Evolutionary conservation across 2,329 filamentous ascomycete species (phyloP).

Genomic region (Incumbomyces delicatus): DNA sequence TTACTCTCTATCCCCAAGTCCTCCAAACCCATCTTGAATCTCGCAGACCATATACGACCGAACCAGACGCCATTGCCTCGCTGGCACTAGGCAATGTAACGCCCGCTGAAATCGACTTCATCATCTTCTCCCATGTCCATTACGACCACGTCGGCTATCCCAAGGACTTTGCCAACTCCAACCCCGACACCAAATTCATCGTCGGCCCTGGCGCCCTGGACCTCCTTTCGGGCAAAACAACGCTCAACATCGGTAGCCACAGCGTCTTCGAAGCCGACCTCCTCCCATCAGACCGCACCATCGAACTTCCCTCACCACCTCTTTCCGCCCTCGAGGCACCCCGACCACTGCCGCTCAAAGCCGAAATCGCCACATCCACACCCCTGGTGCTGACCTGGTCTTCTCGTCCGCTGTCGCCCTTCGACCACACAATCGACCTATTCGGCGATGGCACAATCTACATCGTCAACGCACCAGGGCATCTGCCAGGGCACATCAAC

Average conservation of each 20-base stretch:
- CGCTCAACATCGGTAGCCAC: slow-evolving; percentile 18
- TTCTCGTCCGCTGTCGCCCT: slow-evolving; percentile 10
- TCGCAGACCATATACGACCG: slow-evolving; percentile 19
- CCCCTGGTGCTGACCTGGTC: slow-evolving; percentile 7
- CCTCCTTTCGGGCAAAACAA: slow-evolving; percentile 16
- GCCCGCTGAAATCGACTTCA: slow-evolving; percentile 31
- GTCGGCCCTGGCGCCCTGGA: slow-evolving; percentile 25
- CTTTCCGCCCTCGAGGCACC: background rate
- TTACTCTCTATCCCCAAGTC: slow-evolving; percentile 16
- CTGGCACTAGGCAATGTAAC: slow-evolving; percentile 28
- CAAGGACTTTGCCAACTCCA: slow-evolving; percentile 11
- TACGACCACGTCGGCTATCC: slow-evolving; percentile 29
- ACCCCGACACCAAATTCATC: slow-evolving; percentile 27
- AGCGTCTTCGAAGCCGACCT: slow-evolving; percentile 23
- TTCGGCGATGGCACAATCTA: slow-evolving; percentile 24
- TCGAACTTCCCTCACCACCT: slow-evolving; percentile 16
- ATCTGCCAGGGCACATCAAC: slow-evolving; percentile 27
- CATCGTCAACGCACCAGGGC: slow-evolving; percentile 25
- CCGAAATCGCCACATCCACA: background rate
- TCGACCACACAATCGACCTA: slow-evolving; percentile 22
- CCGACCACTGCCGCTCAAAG: slow-evolving; percentile 1
- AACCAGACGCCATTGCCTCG: slow-evolving; percentile 24
- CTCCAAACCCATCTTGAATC: slow-evolving; percentile 21
- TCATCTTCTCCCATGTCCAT: slow-evolving; percentile 34
- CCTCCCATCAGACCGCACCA: slow-evolving; percentile 18